Evolutionary conservation across 1,284 basidiomycete genomes (phyloP), one percentile per base, ranked within the genome.

Genomic region (Ustilago shanxiensis): DNA sequence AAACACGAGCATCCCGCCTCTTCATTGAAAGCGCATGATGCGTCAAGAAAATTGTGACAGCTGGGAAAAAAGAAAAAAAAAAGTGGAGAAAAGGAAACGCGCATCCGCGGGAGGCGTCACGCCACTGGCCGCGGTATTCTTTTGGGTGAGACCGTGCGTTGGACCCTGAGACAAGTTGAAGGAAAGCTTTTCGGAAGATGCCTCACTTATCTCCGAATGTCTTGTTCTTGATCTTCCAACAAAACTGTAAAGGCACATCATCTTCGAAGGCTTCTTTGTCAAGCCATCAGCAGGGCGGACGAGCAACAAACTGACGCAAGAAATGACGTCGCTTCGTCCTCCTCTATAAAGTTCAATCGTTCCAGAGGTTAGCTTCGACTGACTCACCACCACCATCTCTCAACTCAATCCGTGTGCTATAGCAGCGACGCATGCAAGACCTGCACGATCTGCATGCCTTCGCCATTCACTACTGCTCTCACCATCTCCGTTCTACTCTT

Each of bases 381-480:
- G n/a, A n/a, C n/a, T n/a, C n/a, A n/a, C n/a, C n/a, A n/a, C n/a
- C n/a, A n/a, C n/a, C n/a, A n/a, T n/a, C n/a, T n/a, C n/a, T n/a
- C n/a, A n/a, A n/a, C n/a, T n/a, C 60, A 61, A 62, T 7, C 39
- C 11, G 20, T 7, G 14, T 18, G 14, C 14, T 6, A 20, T 20
- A 7, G 41, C 20, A 44, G n/a, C 41, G 11, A n/a, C 7, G 11
- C 6, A 22, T 44, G n/a, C 54, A 22, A 37, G 24, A 28, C 49
- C 26, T 61, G 62, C 13, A 72, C 66, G 70, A 37, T 56, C n/a
- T n/a, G n/a, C n/a, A n/a, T n/a, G 3, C 24, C 31, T 33, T 33
- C 52, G 24, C 51, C 56, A 37, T 4, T 53, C 10, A 37, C 45
- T 35, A 28, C 41, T 22, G 60, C 47, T 10, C n/a, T 72, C 49